Evolutionary conservation across 345 rosid species (phyloP).

Genomic region (Gossypium australe): DNA sequence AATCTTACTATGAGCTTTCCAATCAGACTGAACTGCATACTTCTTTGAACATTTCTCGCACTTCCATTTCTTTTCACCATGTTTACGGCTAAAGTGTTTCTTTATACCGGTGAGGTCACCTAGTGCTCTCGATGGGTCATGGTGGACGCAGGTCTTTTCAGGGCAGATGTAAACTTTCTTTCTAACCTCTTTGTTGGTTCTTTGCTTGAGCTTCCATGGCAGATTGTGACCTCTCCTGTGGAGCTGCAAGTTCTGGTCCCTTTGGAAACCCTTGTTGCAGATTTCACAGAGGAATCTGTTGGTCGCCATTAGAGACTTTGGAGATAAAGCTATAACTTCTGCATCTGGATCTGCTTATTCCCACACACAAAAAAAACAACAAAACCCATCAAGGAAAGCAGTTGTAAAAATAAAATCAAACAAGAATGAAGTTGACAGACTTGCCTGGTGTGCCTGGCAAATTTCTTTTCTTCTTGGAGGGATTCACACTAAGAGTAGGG

Average conservation of each 20-base stretch:
- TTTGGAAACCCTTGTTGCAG: constrained; percentile 85
- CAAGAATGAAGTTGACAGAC: not conserved
- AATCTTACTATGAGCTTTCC: constrained; percentile 88
- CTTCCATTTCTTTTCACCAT: constrained; percentile 22
- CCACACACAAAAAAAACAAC: not conserved
- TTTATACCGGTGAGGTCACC: constrained; percentile 19
- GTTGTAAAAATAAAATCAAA: not conserved
- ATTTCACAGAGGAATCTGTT: constrained; percentile 82
- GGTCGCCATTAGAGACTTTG: constrained; percentile 71
- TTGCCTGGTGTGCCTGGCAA: constrained; percentile 18
- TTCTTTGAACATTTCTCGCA: constrained; percentile 72
- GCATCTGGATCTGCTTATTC: constrained; percentile 62
- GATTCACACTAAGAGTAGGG: constrained; percentile 26
- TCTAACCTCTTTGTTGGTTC: constrained; percentile 51
- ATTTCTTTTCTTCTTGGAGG: constrained; percentile 41
- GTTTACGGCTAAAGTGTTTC: constrained; percentile 17
- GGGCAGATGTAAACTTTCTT: constrained; percentile 43
- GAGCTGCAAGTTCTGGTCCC: constrained; percentile 85
- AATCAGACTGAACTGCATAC: constrained; percentile 86
- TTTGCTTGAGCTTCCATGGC: constrained; percentile 92
- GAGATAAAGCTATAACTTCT: constrained; percentile 84
- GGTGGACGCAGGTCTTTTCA: constrained; percentile 17
- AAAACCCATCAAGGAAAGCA: not conserved
- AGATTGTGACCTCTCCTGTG: constrained; percentile 85
- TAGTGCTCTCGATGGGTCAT: constrained; percentile 12